Evolutionary conservation across 176 grass and related monocot genomes (phyloP), one percentile per base, ranked within the genome.

Genomic region (Phragmites australis): DNA sequence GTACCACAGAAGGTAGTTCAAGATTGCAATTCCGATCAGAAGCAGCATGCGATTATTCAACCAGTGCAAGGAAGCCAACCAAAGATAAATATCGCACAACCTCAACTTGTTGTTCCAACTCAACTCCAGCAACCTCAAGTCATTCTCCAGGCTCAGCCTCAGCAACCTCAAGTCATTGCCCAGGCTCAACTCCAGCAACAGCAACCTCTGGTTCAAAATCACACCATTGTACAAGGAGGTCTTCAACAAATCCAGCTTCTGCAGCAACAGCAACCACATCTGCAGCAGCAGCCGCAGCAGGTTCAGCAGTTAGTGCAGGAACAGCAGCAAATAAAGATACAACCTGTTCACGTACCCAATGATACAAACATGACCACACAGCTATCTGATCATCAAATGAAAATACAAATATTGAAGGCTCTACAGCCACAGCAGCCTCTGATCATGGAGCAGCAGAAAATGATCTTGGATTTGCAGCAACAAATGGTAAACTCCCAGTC

Each of bases 371-470:
- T 82, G 56, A 56, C 50, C 71, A 27, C 65, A n/a, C 86, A 87
- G 25, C 44, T 84, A 27, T 82, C 82, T 59, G 90, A 93, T 70
- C 83, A 87, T 79, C 91, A 93, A 40, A 81, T 90, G 75, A 84
- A 88, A 73, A 72, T 90, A 56, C 92, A 94, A 70, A 22, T 94
- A 60, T 61, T 91, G 66, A 87, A 86, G 58, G 76, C 75, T 75
- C 42, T 88, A 59, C 84, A 82, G n/a, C 82, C 82, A 29, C 87
- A 87, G 65, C 87, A 92, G 42, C 27, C 84, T 53, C 72, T 87
- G 68, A 63, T 37, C 41, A 69, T 66, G 31, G 92, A 91, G 48
- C 79, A 88, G 50, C 85, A 94, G 85, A 94, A 94, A 86, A 83
- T 88, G 67, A 47, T 88, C 61, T 49, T 85, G 10, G 70, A 84